Conservation (phyloP, 106 monocot genomes). For the Narthecium ossifragum region DNA sequence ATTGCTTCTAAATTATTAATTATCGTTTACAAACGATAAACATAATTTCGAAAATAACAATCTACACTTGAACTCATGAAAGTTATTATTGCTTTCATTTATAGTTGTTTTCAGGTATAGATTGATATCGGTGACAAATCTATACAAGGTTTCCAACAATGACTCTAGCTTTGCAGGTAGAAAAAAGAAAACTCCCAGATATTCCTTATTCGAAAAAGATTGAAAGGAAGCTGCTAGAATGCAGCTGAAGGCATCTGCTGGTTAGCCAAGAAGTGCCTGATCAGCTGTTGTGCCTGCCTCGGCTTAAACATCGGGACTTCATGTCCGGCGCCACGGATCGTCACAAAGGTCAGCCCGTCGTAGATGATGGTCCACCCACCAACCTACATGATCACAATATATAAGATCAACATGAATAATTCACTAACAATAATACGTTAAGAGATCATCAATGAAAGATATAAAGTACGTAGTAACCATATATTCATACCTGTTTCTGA, state of each 20-base stretch:
- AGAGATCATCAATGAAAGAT: neutral
- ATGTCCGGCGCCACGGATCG: constrained; percentile 33
- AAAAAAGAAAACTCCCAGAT: too few relatives aligned
- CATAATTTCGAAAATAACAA: too few relatives aligned
- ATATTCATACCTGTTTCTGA: constrained; percentile 23
- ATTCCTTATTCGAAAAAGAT: too few relatives aligned
- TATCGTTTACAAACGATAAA: too few relatives aligned
- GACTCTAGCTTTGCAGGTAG: too few relatives aligned
- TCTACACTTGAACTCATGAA: too few relatives aligned
- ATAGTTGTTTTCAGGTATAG: too few relatives aligned
- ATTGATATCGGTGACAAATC: too few relatives aligned
- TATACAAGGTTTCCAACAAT: too few relatives aligned
- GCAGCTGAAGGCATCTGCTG: constrained; percentile 38
- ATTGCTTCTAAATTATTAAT: too few relatives aligned
- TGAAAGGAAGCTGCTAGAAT: constrained; percentile 13
- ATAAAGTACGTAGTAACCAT: neutral
- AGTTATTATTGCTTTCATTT: too few relatives aligned
- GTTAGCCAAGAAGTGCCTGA: constrained; percentile 43
- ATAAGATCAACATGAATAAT: too few relatives aligned
- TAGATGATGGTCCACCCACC: constrained; percentile 44
- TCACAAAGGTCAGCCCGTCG: constrained; percentile 38
- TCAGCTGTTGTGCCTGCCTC: constrained; percentile 35
- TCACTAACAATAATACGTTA: neutral
- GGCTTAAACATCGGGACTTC: constrained; percentile 41
- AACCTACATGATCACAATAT: constrained; percentile 12